phyloP scores from a whole-genome alignment of 2,329 filamentous ascomycete genomes.

The Diaporthe aspalathi region DNA sequence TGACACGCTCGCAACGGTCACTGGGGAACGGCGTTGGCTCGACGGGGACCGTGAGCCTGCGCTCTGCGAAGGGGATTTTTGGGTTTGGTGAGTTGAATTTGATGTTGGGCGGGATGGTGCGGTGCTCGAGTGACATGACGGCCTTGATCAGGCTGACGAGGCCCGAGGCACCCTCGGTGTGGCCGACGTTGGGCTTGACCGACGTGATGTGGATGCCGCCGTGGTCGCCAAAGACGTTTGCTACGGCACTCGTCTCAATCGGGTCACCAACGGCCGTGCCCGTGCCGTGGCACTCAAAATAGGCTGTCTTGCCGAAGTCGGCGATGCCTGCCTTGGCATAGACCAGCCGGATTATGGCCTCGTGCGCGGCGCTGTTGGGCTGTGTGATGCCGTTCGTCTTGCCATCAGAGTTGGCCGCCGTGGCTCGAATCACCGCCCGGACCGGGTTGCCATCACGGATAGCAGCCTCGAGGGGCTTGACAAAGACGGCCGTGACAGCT shows the following conservation, averaged over 20 bases:
- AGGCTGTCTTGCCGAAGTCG: constrained; percentile 45
- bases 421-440: constrained; percentile 52
- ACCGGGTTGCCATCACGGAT: constrained; percentile 59
- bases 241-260: constrained; percentile 50
- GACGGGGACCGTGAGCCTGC: constrained; percentile 47
- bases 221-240: constrained; percentile 44
- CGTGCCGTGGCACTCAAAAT: constrained; percentile 51
- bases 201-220: constrained; percentile 30
- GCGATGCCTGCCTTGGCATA: constrained; percentile 42
- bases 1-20: constrained; percentile 42
- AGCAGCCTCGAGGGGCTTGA: constrained; percentile 61
- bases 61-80: constrained; percentile 45
- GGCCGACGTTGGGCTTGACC: constrained; percentile 51
- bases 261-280: constrained; percentile 49
- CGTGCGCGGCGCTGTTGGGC: constrained; percentile 52
- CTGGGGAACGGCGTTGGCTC: constrained; percentile 48
- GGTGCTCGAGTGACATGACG: constrained; percentile 53
- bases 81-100: constrained; percentile 50
- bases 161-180: constrained; percentile 57
- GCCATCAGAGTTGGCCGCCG: constrained; percentile 56
- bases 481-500: constrained; percentile 55
- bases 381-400: constrained; percentile 53
- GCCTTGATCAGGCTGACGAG: constrained; percentile 57
- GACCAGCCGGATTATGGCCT: constrained; percentile 45
- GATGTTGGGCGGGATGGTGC: constrained; percentile 53